Percentiles rank a stretch among this genome's conserved stretches.
These are phyloP conservation scores for Populus alba DNA, from an alignment of 345 rosid genomes.

Conservation along the genomic window DNA sequence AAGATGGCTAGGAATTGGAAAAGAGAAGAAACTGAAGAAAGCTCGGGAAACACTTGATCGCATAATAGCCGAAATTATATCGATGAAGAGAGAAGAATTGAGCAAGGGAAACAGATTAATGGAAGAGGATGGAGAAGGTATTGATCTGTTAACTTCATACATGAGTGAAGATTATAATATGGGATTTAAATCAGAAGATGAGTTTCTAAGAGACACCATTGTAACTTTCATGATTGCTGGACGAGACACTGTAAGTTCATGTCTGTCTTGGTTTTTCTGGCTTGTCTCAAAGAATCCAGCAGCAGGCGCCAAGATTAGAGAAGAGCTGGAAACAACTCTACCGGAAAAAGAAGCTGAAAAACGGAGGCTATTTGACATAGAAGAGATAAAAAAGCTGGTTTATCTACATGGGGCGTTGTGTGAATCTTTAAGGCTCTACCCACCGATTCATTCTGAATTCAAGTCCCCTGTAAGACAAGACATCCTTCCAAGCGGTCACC, in stretches of 20 bases:
- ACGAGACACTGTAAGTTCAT: conserved; percentile 42
- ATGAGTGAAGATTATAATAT: conserved; percentile 17
- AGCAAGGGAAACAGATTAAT: background rate
- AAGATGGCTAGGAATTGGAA: conserved; percentile 4
- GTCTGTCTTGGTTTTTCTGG: conserved; percentile 53
- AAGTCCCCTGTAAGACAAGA: conserved; percentile 31
- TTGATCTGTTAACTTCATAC: conserved; percentile 29
- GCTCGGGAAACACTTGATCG: background rate
- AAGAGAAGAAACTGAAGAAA: background rate
- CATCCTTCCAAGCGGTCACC: conserved; percentile 50
- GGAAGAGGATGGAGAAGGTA: background rate
- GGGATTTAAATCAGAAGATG: conserved; percentile 13
- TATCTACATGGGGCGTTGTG: conserved; percentile 44
- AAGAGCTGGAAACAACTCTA: conserved; percentile 31
- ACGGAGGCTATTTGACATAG: conserved; percentile 11
- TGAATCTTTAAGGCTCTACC: conserved; percentile 43
- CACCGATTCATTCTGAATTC: conserved; percentile 42
- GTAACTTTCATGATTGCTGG: conserved; percentile 42
- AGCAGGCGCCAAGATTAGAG: conserved; percentile 30
- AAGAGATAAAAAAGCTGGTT: conserved; percentile 34
- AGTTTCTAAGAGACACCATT: conserved; percentile 38
- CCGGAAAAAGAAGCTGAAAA: background rate
- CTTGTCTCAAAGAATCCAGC: conserved; percentile 31
- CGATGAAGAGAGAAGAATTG: conserved; percentile 27
- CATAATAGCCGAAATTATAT: conserved; percentile 23